Conservation (phyloP, 352 stramenopile genomes). For the Phytophthora sojae region DNA sequence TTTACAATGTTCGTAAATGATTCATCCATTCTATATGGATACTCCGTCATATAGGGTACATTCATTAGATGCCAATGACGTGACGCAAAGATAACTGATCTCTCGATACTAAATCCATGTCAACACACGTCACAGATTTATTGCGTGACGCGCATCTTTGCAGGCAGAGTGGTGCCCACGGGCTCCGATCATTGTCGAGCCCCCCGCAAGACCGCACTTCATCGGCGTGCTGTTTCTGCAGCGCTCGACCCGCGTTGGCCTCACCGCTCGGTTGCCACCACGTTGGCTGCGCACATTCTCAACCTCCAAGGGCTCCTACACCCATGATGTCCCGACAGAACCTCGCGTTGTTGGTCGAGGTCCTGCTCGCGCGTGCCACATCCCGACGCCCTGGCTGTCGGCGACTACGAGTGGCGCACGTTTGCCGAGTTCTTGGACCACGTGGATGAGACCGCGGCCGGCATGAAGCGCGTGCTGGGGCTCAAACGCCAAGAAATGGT, state of each 20-base stretch:
- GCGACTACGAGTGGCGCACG: constrained; percentile 60
- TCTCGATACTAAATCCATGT: too few relatives aligned
- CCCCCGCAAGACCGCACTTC: not conserved
- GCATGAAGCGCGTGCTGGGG: constrained; percentile 45
- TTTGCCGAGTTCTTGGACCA: constrained; percentile 58
- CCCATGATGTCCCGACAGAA: constrained; percentile 10
- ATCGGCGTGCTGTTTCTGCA: constrained; percentile 12
- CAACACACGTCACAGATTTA: too few relatives aligned
- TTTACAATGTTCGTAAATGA: too few relatives aligned
- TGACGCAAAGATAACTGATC: too few relatives aligned
- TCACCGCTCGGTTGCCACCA: not conserved
- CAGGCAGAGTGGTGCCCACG: not conserved
- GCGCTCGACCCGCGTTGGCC: constrained; percentile 4
- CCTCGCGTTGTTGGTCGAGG: constrained; percentile 23
- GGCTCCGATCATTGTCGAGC: constrained; percentile 4
- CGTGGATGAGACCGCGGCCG: constrained; percentile 42
- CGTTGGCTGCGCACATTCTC: constrained; percentile 19
- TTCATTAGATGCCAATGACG: too few relatives aligned
- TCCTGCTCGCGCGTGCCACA: constrained; percentile 28
- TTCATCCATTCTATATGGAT: too few relatives aligned
- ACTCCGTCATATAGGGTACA: too few relatives aligned
- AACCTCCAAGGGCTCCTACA: constrained; percentile 12
- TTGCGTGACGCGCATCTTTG: constrained; percentile 1
- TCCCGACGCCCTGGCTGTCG: constrained; percentile 30
- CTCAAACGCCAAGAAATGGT: constrained; percentile 54